These are phyloP conservation scores for Penicillium hesseltinei DNA, from an alignment of 2,329 filamentous ascomycete genomes.

Conservation along the genomic window DNA sequence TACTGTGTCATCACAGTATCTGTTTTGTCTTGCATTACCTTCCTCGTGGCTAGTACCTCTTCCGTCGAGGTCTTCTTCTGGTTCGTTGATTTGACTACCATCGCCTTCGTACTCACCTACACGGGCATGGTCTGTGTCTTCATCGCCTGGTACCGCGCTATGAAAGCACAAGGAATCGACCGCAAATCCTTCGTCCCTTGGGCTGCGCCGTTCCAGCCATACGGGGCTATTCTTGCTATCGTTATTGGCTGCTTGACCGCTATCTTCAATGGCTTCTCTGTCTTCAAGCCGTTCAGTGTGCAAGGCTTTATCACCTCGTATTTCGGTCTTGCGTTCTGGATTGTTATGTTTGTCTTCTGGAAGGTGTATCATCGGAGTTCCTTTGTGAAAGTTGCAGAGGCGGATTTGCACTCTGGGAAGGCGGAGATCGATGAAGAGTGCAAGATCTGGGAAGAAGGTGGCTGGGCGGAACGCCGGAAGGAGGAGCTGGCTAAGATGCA, in stretches of 20 bases:
- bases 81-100: conserved; percentile 61
- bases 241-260: conserved; percentile 54
- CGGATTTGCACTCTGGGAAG: conserved; percentile 35
- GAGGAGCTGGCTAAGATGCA: conserved; percentile 32
- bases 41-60: conserved; percentile 64
- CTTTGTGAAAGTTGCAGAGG: conserved; percentile 28
- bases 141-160: conserved; percentile 67
- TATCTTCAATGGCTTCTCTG: conserved; percentile 63
- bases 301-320: conserved; percentile 53
- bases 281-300: conserved; percentile 42
- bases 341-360: conserved; percentile 42
- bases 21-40: conserved; percentile 65
- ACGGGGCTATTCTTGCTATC: conserved; percentile 64
- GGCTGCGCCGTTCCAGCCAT: conserved; percentile 66
- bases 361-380: conserved; percentile 32
- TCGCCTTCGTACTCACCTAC: conserved; percentile 45
- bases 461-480: conserved; percentile 28
- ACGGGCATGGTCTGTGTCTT: conserved; percentile 67
- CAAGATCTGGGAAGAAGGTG: conserved; percentile 35
- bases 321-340: conserved; percentile 46
- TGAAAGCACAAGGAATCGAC: conserved; percentile 66
- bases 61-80: conserved; percentile 67
- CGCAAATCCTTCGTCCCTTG: conserved; percentile 65
- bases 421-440: conserved; percentile 37
- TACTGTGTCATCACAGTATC: conserved; percentile 66